Evolutionary conservation across 805 yeast species (phyloP), one percentile per base, ranked within the genome.

Genomic region (Candida gorgasii): DNA sequence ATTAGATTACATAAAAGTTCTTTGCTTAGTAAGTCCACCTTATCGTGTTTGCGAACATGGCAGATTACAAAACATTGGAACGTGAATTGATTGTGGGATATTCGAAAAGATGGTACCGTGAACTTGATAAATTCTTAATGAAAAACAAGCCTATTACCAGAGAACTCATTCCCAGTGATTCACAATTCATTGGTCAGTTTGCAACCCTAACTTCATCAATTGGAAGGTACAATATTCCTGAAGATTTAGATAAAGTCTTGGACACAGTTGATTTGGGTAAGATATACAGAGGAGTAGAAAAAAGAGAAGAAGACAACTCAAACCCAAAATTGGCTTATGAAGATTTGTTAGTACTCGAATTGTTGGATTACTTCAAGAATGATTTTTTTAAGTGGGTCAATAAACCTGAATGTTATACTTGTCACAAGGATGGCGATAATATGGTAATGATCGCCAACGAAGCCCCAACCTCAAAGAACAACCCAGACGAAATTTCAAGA

Each of bases 361-460:
- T 62, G 3, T 54, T 70, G 13, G 48, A 50, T 15, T 70, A 67
- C 50, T 92, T 84, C 67, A 89, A 88, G 52, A 69, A 80, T 29
- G 83, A 79, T 30, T 89, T 87, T 65, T 92, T 92, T 65, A 68
- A 63, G 19, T 92, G 98, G 98, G 82, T 87, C 7, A 84, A 85
- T 53, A 73, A 73, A 27, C 89, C 93, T 0, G 58, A 67, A 8
- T 87, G 96, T 51, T 56, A 65, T 0, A 39, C 39, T 0, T 86
- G 95, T 58, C 62, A 62, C 16, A 57, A 56, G 2, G 54, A 52
- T 7, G 44, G 37, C 1, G 68, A 67, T 14, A 68, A 74, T 20
- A 69, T 82, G 2, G 41, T 45, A 2, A 47, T 58, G 0, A 41
- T 62, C 0, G 79, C 80, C 0, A 57, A 63, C 0, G 61, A 62